Evolutionary conservation across 2,329 filamentous ascomycete genomes (phyloP).

Genomic region (Botrytis fabae): DNA sequence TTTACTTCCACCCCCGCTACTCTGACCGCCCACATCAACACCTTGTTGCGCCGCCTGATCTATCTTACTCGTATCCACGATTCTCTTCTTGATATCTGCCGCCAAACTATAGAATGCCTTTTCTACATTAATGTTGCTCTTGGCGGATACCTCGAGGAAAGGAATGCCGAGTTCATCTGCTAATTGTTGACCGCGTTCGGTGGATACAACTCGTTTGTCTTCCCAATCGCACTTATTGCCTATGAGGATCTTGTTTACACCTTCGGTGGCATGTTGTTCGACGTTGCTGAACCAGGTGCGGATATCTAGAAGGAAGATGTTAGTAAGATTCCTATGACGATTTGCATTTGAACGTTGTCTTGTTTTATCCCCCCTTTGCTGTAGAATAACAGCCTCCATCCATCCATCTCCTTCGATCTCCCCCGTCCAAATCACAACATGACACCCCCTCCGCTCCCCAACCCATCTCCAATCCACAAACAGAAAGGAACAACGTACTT

Average conservation of each 20-base stretch:
- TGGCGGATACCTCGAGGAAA: conserved; percentile 97
- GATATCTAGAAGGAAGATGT: conserved; percentile 65
- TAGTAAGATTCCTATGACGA: not conserved
- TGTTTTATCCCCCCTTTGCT: not conserved
- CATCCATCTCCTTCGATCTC: not conserved
- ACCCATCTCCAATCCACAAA: not conserved
- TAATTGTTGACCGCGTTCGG: conserved; percentile 87
- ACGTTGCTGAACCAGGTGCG: conserved; percentile 99
- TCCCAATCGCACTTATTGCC: conserved; percentile 99
- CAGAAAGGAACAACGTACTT: conserved; percentile 53
- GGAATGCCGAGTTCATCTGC: conserved; percentile 96
- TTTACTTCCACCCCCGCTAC: conserved; percentile 60
- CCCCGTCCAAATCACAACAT: not conserved
- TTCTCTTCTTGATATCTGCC: conserved; percentile 95
- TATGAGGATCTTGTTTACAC: conserved; percentile 99
- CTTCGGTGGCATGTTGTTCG: conserved; percentile 97
- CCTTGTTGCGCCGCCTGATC: conserved; percentile 60
- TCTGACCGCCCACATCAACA: conserved; percentile 67
- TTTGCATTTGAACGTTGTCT: not conserved
- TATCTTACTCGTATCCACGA: conserved; percentile 86
- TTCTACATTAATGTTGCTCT: conserved; percentile 99
- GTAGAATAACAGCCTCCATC: not conserved
- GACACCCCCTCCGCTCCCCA: not conserved
- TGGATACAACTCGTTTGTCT: conserved; percentile 93
- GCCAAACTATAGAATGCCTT: conserved; percentile 97